Base-by-base conservation (phyloP, 2,329 filamentous ascomycete genomes). In the Stromatinia cepivora region DNA sequence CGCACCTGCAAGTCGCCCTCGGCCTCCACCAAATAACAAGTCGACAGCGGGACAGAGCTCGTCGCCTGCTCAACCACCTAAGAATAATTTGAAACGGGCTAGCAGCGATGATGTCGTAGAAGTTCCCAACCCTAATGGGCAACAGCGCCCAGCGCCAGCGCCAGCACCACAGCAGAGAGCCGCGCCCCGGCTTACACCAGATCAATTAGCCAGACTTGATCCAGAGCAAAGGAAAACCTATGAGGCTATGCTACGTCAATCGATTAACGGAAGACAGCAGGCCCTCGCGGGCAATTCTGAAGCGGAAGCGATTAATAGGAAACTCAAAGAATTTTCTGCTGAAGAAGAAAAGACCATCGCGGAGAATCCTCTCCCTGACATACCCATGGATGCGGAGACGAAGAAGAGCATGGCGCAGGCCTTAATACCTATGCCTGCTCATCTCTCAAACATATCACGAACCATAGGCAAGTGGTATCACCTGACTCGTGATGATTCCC, bases 61-160 rank as follows among this genome's bases (percentile, higher is more conserved):
- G 4, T 78, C 78, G 17, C 76, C 78, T 65, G 72, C 75, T 25
- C 76, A 76, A 53, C 71, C 76, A 8, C 31, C 72, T 70, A 84
- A 84, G 71, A 81, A 74, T 46, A 67, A 69, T 34, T 69, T 81
- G 34, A 83, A 82, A 74, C 78, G 84, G 70, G 75, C 80, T 4
- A 79, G 72, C 58, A 79, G 78, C 67, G 83, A 85, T 72, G 83
- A 85, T 73, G 76, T 79, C n/a, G 74, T 80, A 48, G 82, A 83
- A 68, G 74, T 79, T 45, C 79, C 79, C 58, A 79, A 81, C 70
- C 79, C 79, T 10, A 79, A 80, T 69, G 53, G 67, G 15, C 74
- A 74, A 53, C 75, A 71, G 45, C 58, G 58, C 8, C 66, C 58
- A 56, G 68, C 71, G 50, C 66, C 57, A 56, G 69, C 71, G 46